These are phyloP conservation scores for Camellia lanceoleosa DNA, from an alignment of 148 eudicot species.

Conservation along the genomic window DNA sequence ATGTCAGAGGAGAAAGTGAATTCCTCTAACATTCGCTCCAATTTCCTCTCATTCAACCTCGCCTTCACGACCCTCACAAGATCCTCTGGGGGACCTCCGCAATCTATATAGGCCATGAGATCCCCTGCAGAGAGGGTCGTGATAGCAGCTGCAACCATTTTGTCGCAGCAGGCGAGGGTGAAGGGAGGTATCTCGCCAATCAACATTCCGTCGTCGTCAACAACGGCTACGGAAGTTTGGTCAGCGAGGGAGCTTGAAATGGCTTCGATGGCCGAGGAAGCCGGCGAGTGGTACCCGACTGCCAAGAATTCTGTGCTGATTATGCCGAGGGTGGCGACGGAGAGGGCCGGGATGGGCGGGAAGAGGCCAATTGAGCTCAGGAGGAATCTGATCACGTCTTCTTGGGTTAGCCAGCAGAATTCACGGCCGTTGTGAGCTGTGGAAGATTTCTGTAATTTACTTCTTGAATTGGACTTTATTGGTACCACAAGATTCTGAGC, in stretches of 20 bases:
- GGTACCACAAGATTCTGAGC: slow-evolving; percentile 81
- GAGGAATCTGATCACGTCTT: slow-evolving; percentile 74
- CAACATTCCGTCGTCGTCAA: slow-evolving; percentile 51
- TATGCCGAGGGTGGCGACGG: slow-evolving; percentile 57
- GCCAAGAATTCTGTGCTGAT: slow-evolving; percentile 44
- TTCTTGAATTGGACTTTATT: slow-evolving; percentile 39
- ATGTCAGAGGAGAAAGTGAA: background rate
- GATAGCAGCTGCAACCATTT: slow-evolving; percentile 55
- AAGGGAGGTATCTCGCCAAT: slow-evolving; percentile 78
- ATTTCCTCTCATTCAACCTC: slow-evolving; percentile 48
- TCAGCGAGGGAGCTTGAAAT: slow-evolving; percentile 38
- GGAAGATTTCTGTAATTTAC: slow-evolving; percentile 30
- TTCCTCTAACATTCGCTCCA: slow-evolving; percentile 52
- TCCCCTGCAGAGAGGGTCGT: slow-evolving; percentile 68
- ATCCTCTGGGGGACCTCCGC: slow-evolving; percentile 76
- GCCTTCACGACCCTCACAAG: slow-evolving; percentile 47
- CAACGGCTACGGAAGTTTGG: slow-evolving; percentile 66
- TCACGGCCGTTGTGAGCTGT: slow-evolving; percentile 50
- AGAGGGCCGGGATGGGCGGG: slow-evolving; percentile 45
- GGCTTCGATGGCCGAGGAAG: slow-evolving; percentile 43
- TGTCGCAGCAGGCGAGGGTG: slow-evolving; percentile 57
- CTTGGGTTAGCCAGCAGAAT: slow-evolving; percentile 82
- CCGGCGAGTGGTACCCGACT: slow-evolving; percentile 50
- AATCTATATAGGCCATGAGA: slow-evolving; percentile 79
- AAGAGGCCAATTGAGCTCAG: slow-evolving; percentile 67